Evolutionary conservation across 345 rosid species (phyloP).

Genomic region (Eutrema japonicum): DNA sequence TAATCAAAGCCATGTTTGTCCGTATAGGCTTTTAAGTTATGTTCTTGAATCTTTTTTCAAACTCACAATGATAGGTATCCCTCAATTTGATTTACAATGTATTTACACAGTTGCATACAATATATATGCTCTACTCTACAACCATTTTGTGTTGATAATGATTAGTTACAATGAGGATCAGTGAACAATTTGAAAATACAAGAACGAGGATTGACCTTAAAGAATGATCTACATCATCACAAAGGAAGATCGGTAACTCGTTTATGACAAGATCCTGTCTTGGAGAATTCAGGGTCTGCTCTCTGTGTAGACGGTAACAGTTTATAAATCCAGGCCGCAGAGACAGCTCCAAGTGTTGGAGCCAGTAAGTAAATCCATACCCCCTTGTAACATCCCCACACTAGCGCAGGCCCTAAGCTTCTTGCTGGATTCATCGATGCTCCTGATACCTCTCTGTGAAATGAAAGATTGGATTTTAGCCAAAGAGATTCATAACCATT

Average conservation of each 20-base stretch:
- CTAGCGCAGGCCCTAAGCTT: constrained; percentile 64
- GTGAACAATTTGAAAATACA: constrained; percentile 5
- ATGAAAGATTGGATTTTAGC: not conserved
- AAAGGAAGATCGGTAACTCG: constrained; percentile 40
- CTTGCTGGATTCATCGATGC: constrained; percentile 85
- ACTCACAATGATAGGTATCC: too few relatives aligned
- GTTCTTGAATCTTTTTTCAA: not conserved
- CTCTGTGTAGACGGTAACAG: constrained; percentile 55
- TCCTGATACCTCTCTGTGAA: constrained; percentile 61
- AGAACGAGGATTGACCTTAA: not conserved
- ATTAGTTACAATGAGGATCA: not conserved
- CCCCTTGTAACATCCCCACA: constrained; percentile 48
- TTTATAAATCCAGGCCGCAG: constrained; percentile 56
- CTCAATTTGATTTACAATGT: too few relatives aligned
- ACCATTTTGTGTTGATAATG: constrained; percentile 12
- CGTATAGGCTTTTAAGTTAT: not conserved
- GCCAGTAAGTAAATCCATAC: constrained; percentile 56
- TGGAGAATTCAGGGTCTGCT: constrained; percentile 61
- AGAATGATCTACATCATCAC: constrained; percentile 22
- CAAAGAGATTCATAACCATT: not conserved
- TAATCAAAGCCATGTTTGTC: not conserved
- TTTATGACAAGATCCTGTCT: constrained; percentile 52
- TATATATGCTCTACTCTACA: constrained; percentile 13
- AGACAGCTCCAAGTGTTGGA: constrained; percentile 55
- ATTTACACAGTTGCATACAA: too few relatives aligned